Percentiles rank a stretch among this genome's conserved stretches.
Conservation (phyloP, 345 rosid species). For the Adansonia digitata region DNA sequence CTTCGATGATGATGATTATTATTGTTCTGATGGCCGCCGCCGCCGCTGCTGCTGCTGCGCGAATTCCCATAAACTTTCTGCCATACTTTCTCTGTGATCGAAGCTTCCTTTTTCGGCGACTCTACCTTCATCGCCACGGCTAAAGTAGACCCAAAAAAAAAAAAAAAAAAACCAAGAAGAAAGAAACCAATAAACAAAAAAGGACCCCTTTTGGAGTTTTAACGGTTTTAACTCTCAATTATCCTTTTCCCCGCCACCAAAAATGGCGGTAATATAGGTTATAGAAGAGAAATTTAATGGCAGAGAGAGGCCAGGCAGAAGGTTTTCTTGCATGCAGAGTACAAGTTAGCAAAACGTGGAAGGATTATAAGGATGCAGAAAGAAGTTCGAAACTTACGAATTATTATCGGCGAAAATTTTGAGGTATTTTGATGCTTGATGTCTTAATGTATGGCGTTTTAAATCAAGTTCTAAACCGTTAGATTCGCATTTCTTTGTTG, state of each 20-base stretch:
- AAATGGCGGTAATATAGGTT: slow-evolving; percentile 11
- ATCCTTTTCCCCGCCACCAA: slow-evolving; percentile 32
- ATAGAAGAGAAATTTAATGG: not conserved
- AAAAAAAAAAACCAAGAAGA: not conserved
- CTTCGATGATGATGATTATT: slow-evolving; percentile 2
- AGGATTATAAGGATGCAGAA: not conserved
- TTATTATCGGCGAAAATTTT: slow-evolving; percentile 8
- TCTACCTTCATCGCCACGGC: slow-evolving; percentile 44
- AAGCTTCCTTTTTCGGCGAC: slow-evolving; percentile 44
- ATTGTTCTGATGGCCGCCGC: not conserved
- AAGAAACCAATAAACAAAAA: not conserved
- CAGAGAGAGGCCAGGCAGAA: slow-evolving; percentile 13
- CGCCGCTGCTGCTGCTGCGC: not conserved
- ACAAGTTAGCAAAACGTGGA: slow-evolving; percentile 27
- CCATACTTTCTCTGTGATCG: slow-evolving; percentile 61
- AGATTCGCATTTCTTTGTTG: slow-evolving; percentile 47
- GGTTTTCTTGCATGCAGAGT: too few relatives aligned
- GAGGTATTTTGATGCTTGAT: not conserved
- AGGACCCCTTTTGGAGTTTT: not conserved
- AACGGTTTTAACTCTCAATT: not conserved
- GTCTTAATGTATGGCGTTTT: too few relatives aligned
- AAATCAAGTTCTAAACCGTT: slow-evolving; percentile 32
- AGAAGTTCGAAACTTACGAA: slow-evolving; percentile 5
- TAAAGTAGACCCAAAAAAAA: not conserved
- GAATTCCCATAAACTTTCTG: slow-evolving; percentile 39